phyloP scores from a whole-genome alignment of 2,329 filamentous ascomycete species.

The Plectosphaerella cucumerina region DNA sequence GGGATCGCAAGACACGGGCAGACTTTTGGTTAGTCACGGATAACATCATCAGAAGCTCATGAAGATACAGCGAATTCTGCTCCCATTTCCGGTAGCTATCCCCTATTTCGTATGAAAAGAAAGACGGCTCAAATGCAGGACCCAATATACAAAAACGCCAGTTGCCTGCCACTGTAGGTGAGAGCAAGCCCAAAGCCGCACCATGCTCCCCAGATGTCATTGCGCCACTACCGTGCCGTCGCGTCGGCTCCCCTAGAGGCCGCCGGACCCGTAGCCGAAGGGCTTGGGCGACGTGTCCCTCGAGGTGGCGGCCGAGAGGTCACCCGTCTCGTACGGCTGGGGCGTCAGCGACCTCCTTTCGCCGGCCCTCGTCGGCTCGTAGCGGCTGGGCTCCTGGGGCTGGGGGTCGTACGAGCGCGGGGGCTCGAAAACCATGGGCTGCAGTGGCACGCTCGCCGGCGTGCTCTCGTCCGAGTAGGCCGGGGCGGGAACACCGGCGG shows the following conservation, averaged over 20 bases:
- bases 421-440: neutral
- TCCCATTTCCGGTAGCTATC: neutral
- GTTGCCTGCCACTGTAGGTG: no score
- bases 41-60: no score
- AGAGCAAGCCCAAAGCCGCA: no score
- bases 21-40: no score
- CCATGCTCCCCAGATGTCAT: no score
- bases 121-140: no score
- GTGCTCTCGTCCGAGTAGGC: neutral
- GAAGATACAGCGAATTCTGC: no score
- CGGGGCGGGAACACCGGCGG: neutral
- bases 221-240: neutral
- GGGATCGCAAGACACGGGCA: no score
- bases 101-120: conserved; percentile 6
- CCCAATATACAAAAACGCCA: no score
- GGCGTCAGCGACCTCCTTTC: neutral
- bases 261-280: neutral
- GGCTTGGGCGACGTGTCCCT: neutral
- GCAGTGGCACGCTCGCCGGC: neutral
- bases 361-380: neutral
- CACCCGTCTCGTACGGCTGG: neutral
- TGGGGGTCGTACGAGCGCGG: neutral
- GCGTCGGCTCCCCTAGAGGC: neutral
- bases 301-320: neutral
- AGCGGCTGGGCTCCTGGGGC: neutral